phyloP scores from a whole-genome alignment of 2,329 filamentous ascomycete genomes.

The Aureobasidium vineae region DNA sequence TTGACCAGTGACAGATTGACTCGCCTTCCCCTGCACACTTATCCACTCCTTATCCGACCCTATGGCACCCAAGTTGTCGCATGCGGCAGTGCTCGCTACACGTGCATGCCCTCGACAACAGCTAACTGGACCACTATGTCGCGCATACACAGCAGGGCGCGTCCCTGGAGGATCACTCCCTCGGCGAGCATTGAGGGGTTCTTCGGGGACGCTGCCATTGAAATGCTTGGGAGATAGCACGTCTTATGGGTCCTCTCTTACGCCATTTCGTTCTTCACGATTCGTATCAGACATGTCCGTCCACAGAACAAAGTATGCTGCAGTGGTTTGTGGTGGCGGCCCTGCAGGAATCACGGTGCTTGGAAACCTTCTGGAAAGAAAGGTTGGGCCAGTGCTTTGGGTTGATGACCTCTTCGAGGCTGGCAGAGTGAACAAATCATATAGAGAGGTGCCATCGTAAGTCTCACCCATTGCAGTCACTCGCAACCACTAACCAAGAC shows the following conservation, averaged over 20 bases:
- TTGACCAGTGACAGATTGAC: not conserved
- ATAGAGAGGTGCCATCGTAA: conserved; percentile 59
- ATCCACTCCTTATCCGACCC: not conserved
- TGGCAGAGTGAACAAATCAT: conserved; percentile 46
- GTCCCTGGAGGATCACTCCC: not conserved
- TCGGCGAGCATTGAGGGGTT: conserved; percentile 20
- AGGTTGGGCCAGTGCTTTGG: conserved; percentile 55
- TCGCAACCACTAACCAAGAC: conserved; percentile 12
- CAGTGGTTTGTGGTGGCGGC: conserved; percentile 59
- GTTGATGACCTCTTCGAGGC: conserved; percentile 57
- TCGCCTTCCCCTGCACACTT: not conserved
- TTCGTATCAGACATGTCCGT: conserved; percentile 28
- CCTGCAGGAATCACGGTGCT: conserved; percentile 60
- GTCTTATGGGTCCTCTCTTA: not conserved
- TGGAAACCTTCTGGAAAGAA: conserved; percentile 60
- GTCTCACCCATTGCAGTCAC: conserved; percentile 27
- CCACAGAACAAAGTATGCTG: conserved; percentile 43
- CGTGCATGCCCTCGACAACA: conserved; percentile 4
- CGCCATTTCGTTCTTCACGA: not conserved
- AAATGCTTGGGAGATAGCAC: conserved; percentile 15
- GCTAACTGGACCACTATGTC: not conserved
- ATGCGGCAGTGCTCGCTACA: conserved; percentile 13
- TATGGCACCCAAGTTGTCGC: conserved; percentile 7
- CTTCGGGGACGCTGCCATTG: conserved; percentile 18
- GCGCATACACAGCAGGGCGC: conserved; percentile 16